These are phyloP conservation scores for Scheffersomyces illinoinensis DNA, from an alignment of 1,139 yeast species.

Conservation along the genomic window DNA sequence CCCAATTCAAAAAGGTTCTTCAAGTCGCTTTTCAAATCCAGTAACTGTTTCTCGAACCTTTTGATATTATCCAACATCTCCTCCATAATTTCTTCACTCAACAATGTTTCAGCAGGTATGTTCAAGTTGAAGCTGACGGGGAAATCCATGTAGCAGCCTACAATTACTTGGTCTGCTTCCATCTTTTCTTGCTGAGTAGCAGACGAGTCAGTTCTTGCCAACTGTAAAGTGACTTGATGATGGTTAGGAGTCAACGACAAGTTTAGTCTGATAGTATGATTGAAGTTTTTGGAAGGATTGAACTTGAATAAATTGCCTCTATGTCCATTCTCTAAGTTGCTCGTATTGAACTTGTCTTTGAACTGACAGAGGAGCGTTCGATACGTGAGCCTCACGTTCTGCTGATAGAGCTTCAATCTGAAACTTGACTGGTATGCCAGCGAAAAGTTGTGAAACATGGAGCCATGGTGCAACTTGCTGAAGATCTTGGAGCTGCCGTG, in stretches of 20 bases:
- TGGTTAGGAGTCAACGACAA: constrained; percentile 36
- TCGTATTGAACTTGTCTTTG: constrained; percentile 6
- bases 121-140: constrained; percentile 36
- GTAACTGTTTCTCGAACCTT: constrained; percentile 34
- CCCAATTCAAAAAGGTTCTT: constrained; percentile 46
- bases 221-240: constrained; percentile 37
- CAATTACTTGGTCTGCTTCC: constrained; percentile 9
- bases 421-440: constrained; percentile 22
- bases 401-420: constrained; percentile 20
- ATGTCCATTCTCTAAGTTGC: not conserved
- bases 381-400: constrained; percentile 20
- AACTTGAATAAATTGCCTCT: not conserved
- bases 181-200: constrained; percentile 21
- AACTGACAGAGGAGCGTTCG: constrained; percentile 16
- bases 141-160: constrained; percentile 58
- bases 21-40: constrained; percentile 36
- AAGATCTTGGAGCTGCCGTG: constrained; percentile 10
- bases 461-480: constrained; percentile 14
- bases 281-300: not conserved
- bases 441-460: constrained; percentile 26
- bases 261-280: constrained; percentile 10
- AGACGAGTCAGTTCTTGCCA: constrained; percentile 36
- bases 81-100: constrained; percentile 47
- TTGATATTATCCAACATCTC: constrained; percentile 39
- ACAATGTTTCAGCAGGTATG: constrained; percentile 52